Conservation (phyloP, 2,329 filamentous ascomycete genomes). For the Sporothrix inflata region DNA sequence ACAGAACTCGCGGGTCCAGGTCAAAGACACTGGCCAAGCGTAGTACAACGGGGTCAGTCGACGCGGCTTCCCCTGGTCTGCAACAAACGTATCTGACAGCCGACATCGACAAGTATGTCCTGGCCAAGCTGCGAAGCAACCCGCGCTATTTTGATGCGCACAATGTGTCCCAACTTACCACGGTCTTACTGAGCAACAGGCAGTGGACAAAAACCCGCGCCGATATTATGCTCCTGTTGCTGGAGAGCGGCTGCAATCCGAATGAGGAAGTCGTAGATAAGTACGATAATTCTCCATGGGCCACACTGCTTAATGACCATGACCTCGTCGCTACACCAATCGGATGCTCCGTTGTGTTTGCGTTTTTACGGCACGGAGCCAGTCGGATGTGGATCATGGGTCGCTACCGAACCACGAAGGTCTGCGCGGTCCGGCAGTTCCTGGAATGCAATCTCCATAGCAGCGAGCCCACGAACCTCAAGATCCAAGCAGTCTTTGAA, state of each 20-base stretch:
- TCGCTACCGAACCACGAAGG: background rate
- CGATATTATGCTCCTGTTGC: background rate
- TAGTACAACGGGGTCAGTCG: background rate
- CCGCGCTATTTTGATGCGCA: background rate
- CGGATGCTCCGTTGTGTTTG: background rate
- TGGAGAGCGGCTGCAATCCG: constrained; percentile 7
- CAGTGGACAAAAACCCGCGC: background rate
- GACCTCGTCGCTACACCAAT: background rate
- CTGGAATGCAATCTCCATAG: background rate
- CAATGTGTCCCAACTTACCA: background rate
- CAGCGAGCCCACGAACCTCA: background rate
- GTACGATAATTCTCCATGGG: no score
- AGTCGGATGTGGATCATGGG: background rate
- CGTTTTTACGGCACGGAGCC: constrained; percentile 5
- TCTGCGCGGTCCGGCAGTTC: background rate
- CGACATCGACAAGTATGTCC: background rate
- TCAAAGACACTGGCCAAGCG: background rate
- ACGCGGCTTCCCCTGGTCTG: background rate
- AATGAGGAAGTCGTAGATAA: no score
- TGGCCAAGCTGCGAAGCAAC: background rate
- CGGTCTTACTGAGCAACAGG: background rate
- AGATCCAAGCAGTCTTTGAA: background rate
- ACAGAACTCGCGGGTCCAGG: background rate
- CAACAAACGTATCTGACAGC: background rate
- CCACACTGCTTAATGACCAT: no score